A percentile compares a stretch with the other conserved stretches of the same genome.
Conservation (phyloP, 371 early-diverging fungal species). For the Lichtheimia hyalospora region DNA sequence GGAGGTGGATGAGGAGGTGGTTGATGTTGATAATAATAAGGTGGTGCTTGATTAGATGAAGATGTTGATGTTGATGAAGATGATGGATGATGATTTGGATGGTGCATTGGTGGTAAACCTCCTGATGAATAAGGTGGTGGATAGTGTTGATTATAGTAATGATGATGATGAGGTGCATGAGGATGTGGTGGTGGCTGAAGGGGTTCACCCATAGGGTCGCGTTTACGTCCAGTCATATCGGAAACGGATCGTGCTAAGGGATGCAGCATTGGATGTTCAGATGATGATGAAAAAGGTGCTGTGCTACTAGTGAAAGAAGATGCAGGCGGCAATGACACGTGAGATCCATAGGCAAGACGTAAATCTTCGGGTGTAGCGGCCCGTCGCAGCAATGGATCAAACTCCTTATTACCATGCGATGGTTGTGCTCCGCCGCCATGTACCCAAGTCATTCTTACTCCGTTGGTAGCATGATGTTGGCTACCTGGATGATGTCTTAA, state of each 20-base stretch:
- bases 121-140: slow-evolving; percentile 1
- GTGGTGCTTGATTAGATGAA: slow-evolving; percentile 10
- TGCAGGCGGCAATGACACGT: background rate
- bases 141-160: background rate
- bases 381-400: too few species aligned
- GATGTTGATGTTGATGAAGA: slow-evolving; percentile 3
- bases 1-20: background rate
- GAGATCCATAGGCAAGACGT: too few species aligned
- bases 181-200: slow-evolving; percentile 1
- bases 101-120: slow-evolving; percentile 2
- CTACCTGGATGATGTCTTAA: too few species aligned
- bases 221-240: slow-evolving; percentile 1
- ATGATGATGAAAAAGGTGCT: slow-evolving; percentile 4
- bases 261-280: background rate
- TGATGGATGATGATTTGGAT: slow-evolving; percentile 4
- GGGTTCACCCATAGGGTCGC: background rate
- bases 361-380: too few species aligned
- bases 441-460: too few species aligned
- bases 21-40: background rate
- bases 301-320: slow-evolving; percentile 19
- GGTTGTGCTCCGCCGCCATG: too few species aligned
- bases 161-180: background rate
- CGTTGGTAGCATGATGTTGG: too few species aligned
- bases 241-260: background rate
- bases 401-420: too few species aligned